These are phyloP conservation scores for Syzygium jambos DNA, from an alignment of 345 rosid genomes.

Conservation along the genomic window DNA sequence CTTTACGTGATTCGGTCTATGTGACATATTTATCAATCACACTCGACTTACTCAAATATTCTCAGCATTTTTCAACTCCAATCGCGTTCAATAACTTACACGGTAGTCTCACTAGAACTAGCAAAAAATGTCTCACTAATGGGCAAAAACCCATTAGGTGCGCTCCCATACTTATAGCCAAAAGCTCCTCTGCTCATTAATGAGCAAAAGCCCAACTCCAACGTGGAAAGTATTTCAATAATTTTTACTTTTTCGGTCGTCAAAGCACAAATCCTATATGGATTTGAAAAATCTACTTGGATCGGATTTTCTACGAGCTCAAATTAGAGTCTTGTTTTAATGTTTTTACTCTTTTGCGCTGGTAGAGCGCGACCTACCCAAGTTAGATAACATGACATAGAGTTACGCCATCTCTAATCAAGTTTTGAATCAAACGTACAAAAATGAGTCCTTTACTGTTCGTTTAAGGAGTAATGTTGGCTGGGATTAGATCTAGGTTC, in stretches of 20 bases:
- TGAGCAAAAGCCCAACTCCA: not conserved
- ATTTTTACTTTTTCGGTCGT: not conserved
- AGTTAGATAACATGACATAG: conserved; percentile 47
- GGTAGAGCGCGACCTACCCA: conserved; percentile 56
- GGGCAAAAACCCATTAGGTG: not conserved
- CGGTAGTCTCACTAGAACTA: not conserved
- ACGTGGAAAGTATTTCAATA: not conserved
- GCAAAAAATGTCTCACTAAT: not conserved
- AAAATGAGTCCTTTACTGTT: conserved; percentile 47
- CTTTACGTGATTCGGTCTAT: not conserved
- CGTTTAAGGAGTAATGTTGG: conserved; percentile 29
- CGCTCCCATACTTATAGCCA: not conserved
- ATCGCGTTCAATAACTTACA: not conserved
- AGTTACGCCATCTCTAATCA: conserved; percentile 57
- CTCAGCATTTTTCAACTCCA: not conserved
- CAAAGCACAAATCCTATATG: not conserved
- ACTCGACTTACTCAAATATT: not conserved
- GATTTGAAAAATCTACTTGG: not conserved
- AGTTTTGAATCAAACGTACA: conserved; percentile 47
- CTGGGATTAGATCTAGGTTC: conserved; percentile 47
- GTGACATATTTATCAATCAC: not conserved
- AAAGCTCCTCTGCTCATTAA: not conserved
- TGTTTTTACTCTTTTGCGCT: conserved; percentile 16
- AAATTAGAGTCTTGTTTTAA: not conserved
- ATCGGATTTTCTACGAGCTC: not conserved